Percentiles rank a stretch among this genome's conserved stretches.
These are phyloP conservation scores for Apiotrichum mycotoxinovorans DNA, from an alignment of 1,284 basidiomycete genomes.

Conservation along the genomic window DNA sequence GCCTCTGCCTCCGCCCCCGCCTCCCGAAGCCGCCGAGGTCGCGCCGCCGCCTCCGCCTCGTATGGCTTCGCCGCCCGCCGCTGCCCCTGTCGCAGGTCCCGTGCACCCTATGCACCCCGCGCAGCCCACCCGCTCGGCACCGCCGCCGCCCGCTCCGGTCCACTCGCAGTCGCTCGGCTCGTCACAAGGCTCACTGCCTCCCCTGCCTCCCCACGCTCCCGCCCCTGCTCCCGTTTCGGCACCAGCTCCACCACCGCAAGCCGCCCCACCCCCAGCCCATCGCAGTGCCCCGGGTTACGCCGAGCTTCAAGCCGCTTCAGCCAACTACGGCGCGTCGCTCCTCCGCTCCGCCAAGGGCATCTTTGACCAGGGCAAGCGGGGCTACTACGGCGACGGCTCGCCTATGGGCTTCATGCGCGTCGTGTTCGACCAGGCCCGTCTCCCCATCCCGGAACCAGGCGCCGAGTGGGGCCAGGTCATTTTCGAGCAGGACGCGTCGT, in stretches of 20 bases:
- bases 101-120: too few relatives aligned
- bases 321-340: conserved; percentile 68
- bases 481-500: conserved; percentile 64
- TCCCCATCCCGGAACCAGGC: conserved; percentile 41
- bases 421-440: conserved; percentile 53
- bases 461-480: conserved; percentile 65
- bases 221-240: background rate
- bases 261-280: background rate
- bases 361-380: conserved; percentile 68
- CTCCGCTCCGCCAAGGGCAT: conserved; percentile 65
- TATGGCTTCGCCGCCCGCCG: background rate
- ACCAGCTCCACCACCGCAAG: background rate
- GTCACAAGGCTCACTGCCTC: background rate
- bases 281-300: conserved; percentile 45
- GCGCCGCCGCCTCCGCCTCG: background rate
- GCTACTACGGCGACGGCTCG: conserved; percentile 75
- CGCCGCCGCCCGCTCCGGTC: conserved; percentile 4
- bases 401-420: conserved; percentile 70
- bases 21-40: conserved; percentile 7
- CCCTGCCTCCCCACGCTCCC: background rate
- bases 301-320: conserved; percentile 66
- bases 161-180: background rate
- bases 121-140: conserved; percentile 21
- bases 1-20: conserved; percentile 1
- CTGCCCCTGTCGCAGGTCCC: background rate